These are phyloP conservation scores for Amphirosellinia nigrospora DNA, from an alignment of 495 filamentous ascomycete species.

Conservation along the genomic window DNA sequence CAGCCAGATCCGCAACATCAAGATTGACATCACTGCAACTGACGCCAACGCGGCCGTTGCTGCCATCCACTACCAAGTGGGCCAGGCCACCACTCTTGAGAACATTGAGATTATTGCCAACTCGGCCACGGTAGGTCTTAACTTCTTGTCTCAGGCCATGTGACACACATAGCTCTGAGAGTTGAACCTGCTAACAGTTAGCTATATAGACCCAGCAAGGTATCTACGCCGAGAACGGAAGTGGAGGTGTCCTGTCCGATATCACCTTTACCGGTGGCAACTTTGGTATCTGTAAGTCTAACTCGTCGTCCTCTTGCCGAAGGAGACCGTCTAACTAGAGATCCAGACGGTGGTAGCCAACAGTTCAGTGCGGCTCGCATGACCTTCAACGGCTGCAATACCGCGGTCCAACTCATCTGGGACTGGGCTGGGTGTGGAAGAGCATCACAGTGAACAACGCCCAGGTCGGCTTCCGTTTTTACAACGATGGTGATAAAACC, in stretches of 20 bases:
- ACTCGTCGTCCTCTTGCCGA: background rate
- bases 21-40: conserved; percentile 68
- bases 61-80: conserved; percentile 76
- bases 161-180: background rate
- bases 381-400: conserved; percentile 57
- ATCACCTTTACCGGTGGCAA: conserved; percentile 67
- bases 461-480: conserved; percentile 64
- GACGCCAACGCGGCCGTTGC: conserved; percentile 37
- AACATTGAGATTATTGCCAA: conserved; percentile 68
- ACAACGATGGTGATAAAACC: conserved; percentile 42
- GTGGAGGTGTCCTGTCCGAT: conserved; percentile 68
- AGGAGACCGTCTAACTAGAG: conserved; percentile 52
- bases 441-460: conserved; percentile 66
- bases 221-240: conserved; percentile 77
- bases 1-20: conserved; percentile 75
- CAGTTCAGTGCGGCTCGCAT: conserved; percentile 70
- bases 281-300: conserved; percentile 18
- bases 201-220: conserved; percentile 41
- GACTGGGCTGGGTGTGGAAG: conserved; percentile 57
- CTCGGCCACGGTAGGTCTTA: conserved; percentile 15
- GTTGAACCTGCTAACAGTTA: background rate
- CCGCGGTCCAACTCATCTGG: conserved; percentile 63
- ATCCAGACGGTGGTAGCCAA: conserved; percentile 63
- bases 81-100: conserved; percentile 73
- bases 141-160: background rate